A percentile compares a stretch with the other conserved stretches of the same genome.
Conservation (phyloP, 73 alveolate species). For the Blepharisma stoltei region DNA sequence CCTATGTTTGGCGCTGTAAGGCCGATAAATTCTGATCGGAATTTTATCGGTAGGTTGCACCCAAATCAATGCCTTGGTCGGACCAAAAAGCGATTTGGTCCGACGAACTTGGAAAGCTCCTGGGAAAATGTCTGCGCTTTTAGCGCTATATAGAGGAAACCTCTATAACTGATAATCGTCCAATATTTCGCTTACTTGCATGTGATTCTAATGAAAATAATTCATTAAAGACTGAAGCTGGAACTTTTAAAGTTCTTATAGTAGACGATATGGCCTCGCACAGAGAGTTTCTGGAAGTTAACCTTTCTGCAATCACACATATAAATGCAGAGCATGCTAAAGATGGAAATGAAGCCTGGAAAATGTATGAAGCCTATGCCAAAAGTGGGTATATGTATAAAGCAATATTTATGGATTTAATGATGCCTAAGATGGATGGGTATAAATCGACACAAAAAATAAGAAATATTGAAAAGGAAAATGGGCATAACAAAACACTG, state of each 20-base stretch:
- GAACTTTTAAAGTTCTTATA: slow-evolving; percentile 8
- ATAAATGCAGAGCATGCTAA: not conserved
- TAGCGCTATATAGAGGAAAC: too few species aligned
- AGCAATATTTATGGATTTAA: slow-evolving; percentile 16
- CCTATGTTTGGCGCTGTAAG: too few species aligned
- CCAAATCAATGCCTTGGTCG: too few species aligned
- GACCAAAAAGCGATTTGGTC: too few species aligned
- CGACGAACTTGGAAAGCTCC: too few species aligned
- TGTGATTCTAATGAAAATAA: too few species aligned
- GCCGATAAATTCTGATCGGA: too few species aligned
- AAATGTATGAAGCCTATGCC: slow-evolving; percentile 1
- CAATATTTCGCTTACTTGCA: too few species aligned
- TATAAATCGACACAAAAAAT: not conserved
- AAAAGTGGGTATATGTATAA: slow-evolving; percentile 20
- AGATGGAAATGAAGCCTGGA: slow-evolving; percentile 5
- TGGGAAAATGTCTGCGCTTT: too few species aligned
- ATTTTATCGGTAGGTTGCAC: too few species aligned
- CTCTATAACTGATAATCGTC: too few species aligned
- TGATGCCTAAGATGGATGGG: slow-evolving; percentile 27
- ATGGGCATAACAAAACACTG: not conserved
- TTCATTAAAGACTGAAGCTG: not conserved
- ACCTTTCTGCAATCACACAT: not conserved
- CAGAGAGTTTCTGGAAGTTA: not conserved
- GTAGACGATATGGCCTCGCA: slow-evolving; percentile 2
- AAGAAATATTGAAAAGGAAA: slow-evolving; percentile 18